These are phyloP conservation scores for Coprinopsis strossmayeri DNA, from an alignment of 768 basidiomycete species.

Conservation along the genomic window DNA sequence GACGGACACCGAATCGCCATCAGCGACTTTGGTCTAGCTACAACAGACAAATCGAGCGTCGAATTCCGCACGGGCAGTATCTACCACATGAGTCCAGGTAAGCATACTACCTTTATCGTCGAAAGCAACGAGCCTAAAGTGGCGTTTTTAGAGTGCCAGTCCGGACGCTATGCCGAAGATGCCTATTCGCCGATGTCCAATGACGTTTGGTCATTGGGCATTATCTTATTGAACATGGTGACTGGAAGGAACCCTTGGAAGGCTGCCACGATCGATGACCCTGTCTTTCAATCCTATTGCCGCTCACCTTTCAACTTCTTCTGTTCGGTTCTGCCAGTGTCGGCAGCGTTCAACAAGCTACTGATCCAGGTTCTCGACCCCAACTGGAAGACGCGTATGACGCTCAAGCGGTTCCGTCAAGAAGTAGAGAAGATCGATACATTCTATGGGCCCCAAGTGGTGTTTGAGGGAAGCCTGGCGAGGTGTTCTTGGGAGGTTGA, in stretches of 20 bases:
- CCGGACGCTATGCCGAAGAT: constrained; percentile 54
- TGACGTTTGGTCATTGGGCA: constrained; percentile 95
- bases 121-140: no score
- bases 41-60: constrained; percentile 74
- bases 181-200: constrained; percentile 84
- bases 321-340: constrained; percentile 80
- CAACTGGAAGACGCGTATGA: constrained; percentile 56
- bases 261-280: constrained; percentile 74
- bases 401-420: constrained; percentile 45
- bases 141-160: constrained; percentile 70
- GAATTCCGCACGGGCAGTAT: constrained; percentile 96
- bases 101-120: constrained; percentile 15
- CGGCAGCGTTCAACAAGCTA: constrained; percentile 62
- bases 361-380: constrained; percentile 68
- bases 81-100: constrained; percentile 97
- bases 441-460: constrained; percentile 69
- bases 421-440: constrained; percentile 49
- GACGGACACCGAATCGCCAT: constrained; percentile 72
- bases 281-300: constrained; percentile 85
- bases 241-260: constrained; percentile 97
- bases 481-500: constrained; percentile 72
- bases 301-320: constrained; percentile 74
- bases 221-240: constrained; percentile 92
- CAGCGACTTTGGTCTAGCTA: constrained; percentile 94
- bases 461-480: constrained; percentile 79